These are phyloP conservation scores for Cordyceps militaris DNA, from an alignment of 2,329 filamentous ascomycete species.

Conservation along the genomic window DNA sequence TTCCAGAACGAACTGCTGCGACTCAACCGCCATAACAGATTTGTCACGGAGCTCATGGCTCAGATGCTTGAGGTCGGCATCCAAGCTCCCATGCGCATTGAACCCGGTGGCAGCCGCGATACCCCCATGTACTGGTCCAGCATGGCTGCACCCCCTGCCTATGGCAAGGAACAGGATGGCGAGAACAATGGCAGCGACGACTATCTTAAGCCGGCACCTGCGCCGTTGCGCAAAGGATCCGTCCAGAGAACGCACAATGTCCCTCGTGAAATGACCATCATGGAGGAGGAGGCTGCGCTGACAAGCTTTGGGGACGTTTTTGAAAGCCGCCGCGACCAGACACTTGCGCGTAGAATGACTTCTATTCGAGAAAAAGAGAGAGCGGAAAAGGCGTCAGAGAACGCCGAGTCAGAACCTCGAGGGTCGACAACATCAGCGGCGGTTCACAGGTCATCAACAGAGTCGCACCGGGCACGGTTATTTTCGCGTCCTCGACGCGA, in stretches of 20 bases:
- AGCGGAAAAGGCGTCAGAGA: conserved; percentile 17
- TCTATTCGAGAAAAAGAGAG: conserved; percentile 33
- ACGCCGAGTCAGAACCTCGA: conserved; percentile 7
- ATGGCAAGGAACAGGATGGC: conserved; percentile 23
- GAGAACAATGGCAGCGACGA: conserved; percentile 15
- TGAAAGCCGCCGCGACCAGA: conserved; percentile 32
- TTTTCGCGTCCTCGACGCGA: conserved; percentile 6
- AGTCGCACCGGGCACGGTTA: conserved; percentile 10
- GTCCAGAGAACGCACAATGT: conserved; percentile 13
- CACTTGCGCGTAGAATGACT: conserved; percentile 29
- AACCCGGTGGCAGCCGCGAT: conserved; percentile 62
- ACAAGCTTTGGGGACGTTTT: conserved; percentile 42
- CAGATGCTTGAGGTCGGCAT: conserved; percentile 79
- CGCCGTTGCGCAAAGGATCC: conserved; percentile 4
- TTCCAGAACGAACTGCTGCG: conserved; percentile 93
- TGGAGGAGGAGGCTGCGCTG: conserved; percentile 25
- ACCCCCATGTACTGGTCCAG: conserved; percentile 54
- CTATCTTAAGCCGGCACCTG: conserved; percentile 11
- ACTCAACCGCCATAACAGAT: conserved; percentile 85
- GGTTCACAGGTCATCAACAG: conserved; percentile 5
- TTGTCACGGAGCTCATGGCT: conserved; percentile 85
- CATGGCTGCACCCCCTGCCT: conserved; percentile 28
- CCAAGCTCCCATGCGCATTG: conserved; percentile 58
- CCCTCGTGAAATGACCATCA: conserved; percentile 13
- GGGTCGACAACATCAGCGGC: conserved; percentile 10